Evolutionary conservation across 1,284 basidiomycete genomes (phyloP).

Genomic region (Chalciporus piperatoides): DNA sequence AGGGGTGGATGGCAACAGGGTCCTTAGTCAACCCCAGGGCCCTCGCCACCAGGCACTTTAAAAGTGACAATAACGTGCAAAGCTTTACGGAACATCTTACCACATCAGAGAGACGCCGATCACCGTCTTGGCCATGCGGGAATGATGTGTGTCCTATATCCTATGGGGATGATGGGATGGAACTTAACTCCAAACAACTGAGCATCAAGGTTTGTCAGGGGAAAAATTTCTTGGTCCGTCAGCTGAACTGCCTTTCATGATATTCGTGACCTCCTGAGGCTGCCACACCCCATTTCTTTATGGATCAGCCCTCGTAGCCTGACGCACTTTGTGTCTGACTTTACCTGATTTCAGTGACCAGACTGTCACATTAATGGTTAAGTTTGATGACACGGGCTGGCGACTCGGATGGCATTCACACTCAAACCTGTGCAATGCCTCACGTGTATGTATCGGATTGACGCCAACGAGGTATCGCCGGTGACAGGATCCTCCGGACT

Average conservation of each 20-base stretch:
- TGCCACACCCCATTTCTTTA: not conserved
- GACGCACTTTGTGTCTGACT: slow-evolving; percentile 1
- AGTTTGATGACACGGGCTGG: not conserved
- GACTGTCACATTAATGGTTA: not conserved
- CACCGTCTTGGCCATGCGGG: slow-evolving; percentile 2
- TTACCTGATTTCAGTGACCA: slow-evolving; percentile 2
- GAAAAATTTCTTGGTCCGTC: not conserved
- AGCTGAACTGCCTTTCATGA: not conserved
- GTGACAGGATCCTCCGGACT: slow-evolving; percentile 9
- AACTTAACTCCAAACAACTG: slow-evolving; percentile 1
- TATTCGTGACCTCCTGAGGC: slow-evolving; percentile 1
- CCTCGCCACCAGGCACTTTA: slow-evolving; percentile 18
- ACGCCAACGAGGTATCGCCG: not conserved
- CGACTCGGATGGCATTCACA: slow-evolving; percentile 1
- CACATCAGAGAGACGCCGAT: slow-evolving; percentile 17
- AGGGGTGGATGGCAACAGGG: slow-evolving; percentile 24
- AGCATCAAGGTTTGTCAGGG: slow-evolving; percentile 6
- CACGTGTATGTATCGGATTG: not conserved
- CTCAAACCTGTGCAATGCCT: not conserved
- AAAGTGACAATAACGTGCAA: slow-evolving; percentile 12
- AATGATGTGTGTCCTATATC: slow-evolving; percentile 1
- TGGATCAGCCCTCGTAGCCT: not conserved
- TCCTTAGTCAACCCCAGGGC: slow-evolving; percentile 3
- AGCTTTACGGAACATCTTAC: slow-evolving; percentile 16
- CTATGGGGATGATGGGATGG: not conserved